Evolutionary conservation across 495 filamentous ascomycete species (phyloP).

Genomic region (Penicillium canescens): DNA sequence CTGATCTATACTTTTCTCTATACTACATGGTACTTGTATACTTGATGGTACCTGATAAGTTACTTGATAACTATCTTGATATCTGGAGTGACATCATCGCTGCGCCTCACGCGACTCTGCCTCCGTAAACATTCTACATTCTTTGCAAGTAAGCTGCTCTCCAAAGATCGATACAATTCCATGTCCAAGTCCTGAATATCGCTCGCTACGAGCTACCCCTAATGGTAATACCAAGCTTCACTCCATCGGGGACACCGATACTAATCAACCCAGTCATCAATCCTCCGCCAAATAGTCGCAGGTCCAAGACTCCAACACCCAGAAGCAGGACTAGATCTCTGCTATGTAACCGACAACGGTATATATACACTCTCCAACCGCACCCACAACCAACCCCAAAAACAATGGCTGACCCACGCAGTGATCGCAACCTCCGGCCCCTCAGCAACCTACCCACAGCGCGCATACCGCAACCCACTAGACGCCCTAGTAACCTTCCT

Average conservation of each 20-base stretch:
- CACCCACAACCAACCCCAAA: not conserved
- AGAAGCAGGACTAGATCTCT: slow-evolving; percentile 88
- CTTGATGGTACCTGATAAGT: not conserved
- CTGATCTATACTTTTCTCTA: too few species aligned
- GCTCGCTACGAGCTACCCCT: too few species aligned
- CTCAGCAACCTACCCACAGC: slow-evolving; percentile 80
- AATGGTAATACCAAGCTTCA: not conserved
- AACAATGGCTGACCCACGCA: slow-evolving; percentile 12
- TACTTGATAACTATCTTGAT: not conserved
- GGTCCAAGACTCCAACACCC: slow-evolving; percentile 79
- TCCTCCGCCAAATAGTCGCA: slow-evolving; percentile 73
- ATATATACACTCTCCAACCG: slow-evolving; percentile 3
- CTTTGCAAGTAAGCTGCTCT: not conserved
- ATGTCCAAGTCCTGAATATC: not conserved
- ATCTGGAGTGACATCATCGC: slow-evolving; percentile 6
- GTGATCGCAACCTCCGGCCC: slow-evolving; percentile 83
- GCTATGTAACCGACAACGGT: slow-evolving; percentile 88
- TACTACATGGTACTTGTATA: too few species aligned
- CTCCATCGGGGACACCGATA: not conserved
- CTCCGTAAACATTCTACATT: not conserved
- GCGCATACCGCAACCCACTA: slow-evolving; percentile 89
- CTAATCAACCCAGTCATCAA: slow-evolving; percentile 50
- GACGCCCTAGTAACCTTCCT: slow-evolving; percentile 82
- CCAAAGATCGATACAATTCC: not conserved
- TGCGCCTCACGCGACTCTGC: not conserved